Percentiles rank a stretch among this genome's conserved stretches.
Evolutionary conservation across 208 protist species (phyloP).

Genomic region (Crithidia sp.): DNA sequence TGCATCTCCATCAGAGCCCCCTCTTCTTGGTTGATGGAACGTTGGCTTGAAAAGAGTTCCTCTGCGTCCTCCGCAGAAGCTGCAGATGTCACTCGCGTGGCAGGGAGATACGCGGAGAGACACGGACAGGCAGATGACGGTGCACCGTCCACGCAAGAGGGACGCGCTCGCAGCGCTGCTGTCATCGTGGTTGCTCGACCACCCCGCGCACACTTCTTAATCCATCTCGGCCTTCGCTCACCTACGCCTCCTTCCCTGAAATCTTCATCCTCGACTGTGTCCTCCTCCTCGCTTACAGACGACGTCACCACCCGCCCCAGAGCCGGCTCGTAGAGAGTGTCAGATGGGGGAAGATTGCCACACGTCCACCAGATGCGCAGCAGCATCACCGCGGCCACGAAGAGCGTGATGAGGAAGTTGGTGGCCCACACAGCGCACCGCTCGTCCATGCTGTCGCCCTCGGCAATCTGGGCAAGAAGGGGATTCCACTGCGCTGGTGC

Average conservation of each 20-base stretch:
- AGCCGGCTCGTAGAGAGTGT: slow-evolving; percentile 5
- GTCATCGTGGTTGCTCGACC: too few species aligned
- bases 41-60: too few species aligned
- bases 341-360: slow-evolving; percentile 10
- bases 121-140: background rate
- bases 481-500: too few species aligned
- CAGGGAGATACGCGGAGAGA: background rate
- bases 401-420: background rate
- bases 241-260: too few species aligned
- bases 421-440: slow-evolving; percentile 5
- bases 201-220: too few species aligned
- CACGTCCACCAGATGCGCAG: slow-evolving; percentile 9
- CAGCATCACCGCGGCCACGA: background rate
- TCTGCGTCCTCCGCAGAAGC: background rate
- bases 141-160: too few species aligned
- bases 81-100: background rate
- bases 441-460: background rate
- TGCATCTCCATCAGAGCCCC: too few species aligned
- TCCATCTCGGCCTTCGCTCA: too few species aligned
- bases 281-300: background rate
- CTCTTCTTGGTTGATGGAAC: too few species aligned
- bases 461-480: background rate
- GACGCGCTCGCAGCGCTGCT: background rate
- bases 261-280: background rate
- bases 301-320: background rate